Percentiles rank a stretch among this genome's conserved stretches.
Conservation (phyloP, 1,284 basidiomycete genomes). For the Sanghuangporus weigelae region DNA sequence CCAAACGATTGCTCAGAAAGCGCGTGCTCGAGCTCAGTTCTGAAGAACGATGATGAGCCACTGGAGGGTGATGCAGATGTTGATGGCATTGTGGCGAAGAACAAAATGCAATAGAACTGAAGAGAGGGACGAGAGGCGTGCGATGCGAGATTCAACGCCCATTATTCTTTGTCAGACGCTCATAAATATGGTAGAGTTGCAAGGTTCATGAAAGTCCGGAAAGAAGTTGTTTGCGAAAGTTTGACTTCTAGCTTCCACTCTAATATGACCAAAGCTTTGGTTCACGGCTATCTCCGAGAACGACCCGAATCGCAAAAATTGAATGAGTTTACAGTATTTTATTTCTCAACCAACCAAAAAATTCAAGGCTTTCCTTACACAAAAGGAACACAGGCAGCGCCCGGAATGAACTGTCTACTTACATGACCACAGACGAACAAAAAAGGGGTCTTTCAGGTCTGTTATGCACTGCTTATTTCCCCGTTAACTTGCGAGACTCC, state of each 20-base stretch:
- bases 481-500: no score
- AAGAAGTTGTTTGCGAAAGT: background rate
- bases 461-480: no score
- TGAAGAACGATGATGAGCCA: constrained; percentile 36
- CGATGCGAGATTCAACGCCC: background rate
- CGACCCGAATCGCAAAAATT: background rate
- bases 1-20: constrained; percentile 56
- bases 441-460: no score
- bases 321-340: background rate
- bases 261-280: background rate
- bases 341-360: no score
- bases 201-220: background rate
- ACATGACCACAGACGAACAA: no score
- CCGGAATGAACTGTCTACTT: no score
- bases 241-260: background rate
- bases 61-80: background rate
- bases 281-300: background rate
- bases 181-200: background rate
- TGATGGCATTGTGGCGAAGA: background rate
- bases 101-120: background rate
- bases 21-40: constrained; percentile 47
- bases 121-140: background rate
- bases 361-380: no score
- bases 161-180: background rate
- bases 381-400: no score